These are phyloP conservation scores for Eucalyptus paniculata DNA, from an alignment of 345 rosid species.

Conservation along the genomic window DNA sequence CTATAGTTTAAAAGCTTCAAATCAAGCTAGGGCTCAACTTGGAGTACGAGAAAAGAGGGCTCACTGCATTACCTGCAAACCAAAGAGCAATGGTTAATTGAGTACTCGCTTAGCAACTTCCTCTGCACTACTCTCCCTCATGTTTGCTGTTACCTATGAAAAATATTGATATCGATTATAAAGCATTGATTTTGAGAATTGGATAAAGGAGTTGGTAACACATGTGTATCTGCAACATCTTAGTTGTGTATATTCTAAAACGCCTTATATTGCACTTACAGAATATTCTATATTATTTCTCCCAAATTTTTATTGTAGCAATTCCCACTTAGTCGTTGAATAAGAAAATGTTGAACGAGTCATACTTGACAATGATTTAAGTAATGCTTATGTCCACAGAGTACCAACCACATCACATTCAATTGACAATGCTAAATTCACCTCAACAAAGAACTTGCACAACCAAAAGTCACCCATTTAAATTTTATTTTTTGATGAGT, in stretches of 20 bases:
- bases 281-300: neutral
- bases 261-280: neutral
- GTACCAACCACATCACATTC: too few species aligned
- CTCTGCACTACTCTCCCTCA: constrained; percentile 71
- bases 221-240: neutral
- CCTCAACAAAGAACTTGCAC: too few species aligned
- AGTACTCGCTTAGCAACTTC: constrained; percentile 76
- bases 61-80: neutral
- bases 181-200: neutral
- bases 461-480: too few species aligned
- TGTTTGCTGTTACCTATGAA: constrained; percentile 71
- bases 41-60: too few species aligned
- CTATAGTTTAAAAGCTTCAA: too few species aligned
- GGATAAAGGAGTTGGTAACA: neutral
- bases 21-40: too few species aligned
- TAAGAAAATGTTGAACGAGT: neutral
- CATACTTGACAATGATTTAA: neutral
- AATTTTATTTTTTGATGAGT: too few species aligned
- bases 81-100: constrained; percentile 54
- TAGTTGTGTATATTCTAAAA: neutral
- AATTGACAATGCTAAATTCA: too few species aligned
- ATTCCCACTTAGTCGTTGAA: neutral
- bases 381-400: neutral
- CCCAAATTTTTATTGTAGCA: neutral
- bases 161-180: neutral